These are phyloP conservation scores for Thermochaetoides thermophila DNA, from an alignment of 495 filamentous ascomycete species.

Conservation along the genomic window DNA sequence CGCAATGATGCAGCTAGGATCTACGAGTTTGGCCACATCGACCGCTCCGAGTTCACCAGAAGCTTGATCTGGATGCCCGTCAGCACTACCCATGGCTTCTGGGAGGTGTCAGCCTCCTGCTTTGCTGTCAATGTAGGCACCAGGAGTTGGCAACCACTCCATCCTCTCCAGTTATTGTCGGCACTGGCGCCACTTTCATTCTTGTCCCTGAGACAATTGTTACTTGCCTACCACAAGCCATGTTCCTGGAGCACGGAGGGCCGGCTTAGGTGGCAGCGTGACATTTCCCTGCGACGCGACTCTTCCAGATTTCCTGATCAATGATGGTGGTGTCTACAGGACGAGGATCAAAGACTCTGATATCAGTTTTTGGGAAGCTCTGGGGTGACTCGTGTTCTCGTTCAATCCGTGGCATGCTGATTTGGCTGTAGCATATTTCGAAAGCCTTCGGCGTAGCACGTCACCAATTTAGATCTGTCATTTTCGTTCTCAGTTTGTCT, in stretches of 20 bases:
- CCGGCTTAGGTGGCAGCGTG: conserved; percentile 40
- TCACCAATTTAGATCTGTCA: conserved; percentile 52
- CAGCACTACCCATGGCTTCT: conserved; percentile 53
- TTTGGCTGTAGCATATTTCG: no score
- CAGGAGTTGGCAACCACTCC: no score
- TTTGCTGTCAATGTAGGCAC: conserved; percentile 39
- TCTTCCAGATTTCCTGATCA: conserved; percentile 53
- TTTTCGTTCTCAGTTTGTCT: conserved; percentile 66
- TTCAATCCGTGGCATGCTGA: no score
- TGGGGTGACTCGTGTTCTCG: no score
- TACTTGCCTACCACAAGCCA: conserved; percentile 43
- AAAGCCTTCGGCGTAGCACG: conserved; percentile 43
- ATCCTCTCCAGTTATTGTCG: conserved; percentile 55
- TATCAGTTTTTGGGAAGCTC: conserved; percentile 48
- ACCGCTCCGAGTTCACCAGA: conserved; percentile 49
- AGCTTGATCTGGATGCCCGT: conserved; percentile 47
- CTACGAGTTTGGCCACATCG: conserved; percentile 68
- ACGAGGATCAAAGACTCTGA: conserved; percentile 50
- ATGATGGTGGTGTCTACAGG: conserved; percentile 43
- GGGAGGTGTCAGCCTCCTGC: conserved; percentile 48
- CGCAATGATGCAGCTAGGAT: conserved; percentile 44
- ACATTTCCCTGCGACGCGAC: conserved; percentile 46
- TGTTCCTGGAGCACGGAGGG: conserved; percentile 40
- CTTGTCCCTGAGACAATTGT: conserved; percentile 49
- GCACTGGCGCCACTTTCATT: conserved; percentile 61